Evolutionary conservation across 2,329 filamentous ascomycete species (phyloP).

Genomic region (Stagonosporopsis rhizophila): DNA sequence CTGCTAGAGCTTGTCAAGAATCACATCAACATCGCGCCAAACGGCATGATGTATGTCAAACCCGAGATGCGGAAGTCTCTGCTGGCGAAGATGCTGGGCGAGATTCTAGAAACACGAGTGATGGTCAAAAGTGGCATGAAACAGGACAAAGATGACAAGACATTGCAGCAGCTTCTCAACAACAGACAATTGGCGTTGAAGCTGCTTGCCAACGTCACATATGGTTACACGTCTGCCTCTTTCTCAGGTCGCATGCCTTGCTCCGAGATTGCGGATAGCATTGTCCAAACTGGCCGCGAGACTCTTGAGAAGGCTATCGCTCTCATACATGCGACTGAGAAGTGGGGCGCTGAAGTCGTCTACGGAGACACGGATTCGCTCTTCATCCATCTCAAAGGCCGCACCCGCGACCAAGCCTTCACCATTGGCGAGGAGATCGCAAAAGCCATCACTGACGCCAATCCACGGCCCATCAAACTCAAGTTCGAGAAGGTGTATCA

Average conservation of each 20-base stretch:
- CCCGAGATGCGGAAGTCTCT: slow-evolving; percentile 86
- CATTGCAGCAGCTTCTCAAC: slow-evolving; percentile 85
- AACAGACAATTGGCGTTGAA: slow-evolving; percentile 94
- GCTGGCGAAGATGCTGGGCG: slow-evolving; percentile 93
- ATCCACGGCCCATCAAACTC: slow-evolving; percentile 89
- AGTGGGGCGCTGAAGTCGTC: slow-evolving; percentile 95
- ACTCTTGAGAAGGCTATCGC: slow-evolving; percentile 94
- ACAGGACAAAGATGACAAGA: slow-evolving; percentile 84
- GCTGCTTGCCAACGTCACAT: slow-evolving; percentile 97
- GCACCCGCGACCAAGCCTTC: slow-evolving; percentile 88
- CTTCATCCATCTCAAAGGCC: slow-evolving; percentile 87
- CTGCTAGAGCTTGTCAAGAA: slow-evolving; percentile 81
- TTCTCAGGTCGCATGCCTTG: slow-evolving; percentile 98
- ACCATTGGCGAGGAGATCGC: slow-evolving; percentile 92
- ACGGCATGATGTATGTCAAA: slow-evolving; percentile 95
- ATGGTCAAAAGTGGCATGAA: slow-evolving; percentile 99
- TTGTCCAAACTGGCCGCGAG: slow-evolving; percentile 94
- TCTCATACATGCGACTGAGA: slow-evolving; percentile 83
- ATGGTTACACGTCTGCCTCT: slow-evolving; percentile 95
- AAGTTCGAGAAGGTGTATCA: slow-evolving; percentile 99
- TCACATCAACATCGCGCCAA: slow-evolving; percentile 89
- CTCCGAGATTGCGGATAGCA: slow-evolving; percentile 96
- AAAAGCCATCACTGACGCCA: slow-evolving; percentile 83
- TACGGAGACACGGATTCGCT: slow-evolving; percentile 98
- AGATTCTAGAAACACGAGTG: slow-evolving; percentile 92